A percentile compares a stretch with the other conserved stretches of the same genome.
Evolutionary conservation across 768 basidiomycete genomes (phyloP).

Genomic region (Tremella fuciformis): DNA sequence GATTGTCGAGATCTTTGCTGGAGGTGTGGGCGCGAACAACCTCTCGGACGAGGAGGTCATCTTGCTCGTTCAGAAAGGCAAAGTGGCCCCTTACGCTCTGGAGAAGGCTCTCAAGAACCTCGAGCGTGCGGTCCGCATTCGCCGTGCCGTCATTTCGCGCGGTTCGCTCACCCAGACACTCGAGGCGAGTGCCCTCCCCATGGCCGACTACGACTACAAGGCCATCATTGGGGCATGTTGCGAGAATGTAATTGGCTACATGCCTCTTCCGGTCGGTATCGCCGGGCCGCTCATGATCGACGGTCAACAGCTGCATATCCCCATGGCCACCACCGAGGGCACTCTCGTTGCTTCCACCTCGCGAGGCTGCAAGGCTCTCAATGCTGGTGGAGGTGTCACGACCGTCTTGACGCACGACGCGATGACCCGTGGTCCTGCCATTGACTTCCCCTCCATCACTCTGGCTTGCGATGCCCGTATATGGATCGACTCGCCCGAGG

Average conservation of each 20-base stretch:
- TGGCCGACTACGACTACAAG: slow-evolving; percentile 84
- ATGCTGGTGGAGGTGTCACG: slow-evolving; percentile 89
- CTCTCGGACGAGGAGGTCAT: slow-evolving; percentile 92
- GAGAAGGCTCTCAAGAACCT: slow-evolving; percentile 91
- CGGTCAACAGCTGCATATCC: slow-evolving; percentile 77
- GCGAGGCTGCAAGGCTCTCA: slow-evolving; percentile 95
- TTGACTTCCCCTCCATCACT: slow-evolving; percentile 81
- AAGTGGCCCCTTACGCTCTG: slow-evolving; percentile 89
- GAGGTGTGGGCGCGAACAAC: slow-evolving; percentile 52
- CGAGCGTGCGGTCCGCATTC: slow-evolving; percentile 79
- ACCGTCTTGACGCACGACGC: slow-evolving; percentile 88
- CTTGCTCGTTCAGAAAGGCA: slow-evolving; percentile 78
- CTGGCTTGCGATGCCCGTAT: slow-evolving; percentile 78
- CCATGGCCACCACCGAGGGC: slow-evolving; percentile 99
- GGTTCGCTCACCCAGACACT: slow-evolving; percentile 78
- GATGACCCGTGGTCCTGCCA: slow-evolving; percentile 98
- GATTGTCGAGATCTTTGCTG: slow-evolving; percentile 70
- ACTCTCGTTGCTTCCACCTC: slow-evolving; percentile 97
- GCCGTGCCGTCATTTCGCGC: slow-evolving; percentile 86
- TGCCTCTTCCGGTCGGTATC: slow-evolving; percentile 91
- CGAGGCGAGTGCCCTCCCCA: slow-evolving; percentile 77
- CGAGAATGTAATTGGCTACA: slow-evolving; percentile 97
- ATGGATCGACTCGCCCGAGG: slow-evolving; percentile 82
- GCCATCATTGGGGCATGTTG: slow-evolving; percentile 94
- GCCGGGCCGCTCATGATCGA: slow-evolving; percentile 94